phyloP scores from a whole-genome alignment of 257 asterid species.

The Nicotiana knightiana region DNA sequence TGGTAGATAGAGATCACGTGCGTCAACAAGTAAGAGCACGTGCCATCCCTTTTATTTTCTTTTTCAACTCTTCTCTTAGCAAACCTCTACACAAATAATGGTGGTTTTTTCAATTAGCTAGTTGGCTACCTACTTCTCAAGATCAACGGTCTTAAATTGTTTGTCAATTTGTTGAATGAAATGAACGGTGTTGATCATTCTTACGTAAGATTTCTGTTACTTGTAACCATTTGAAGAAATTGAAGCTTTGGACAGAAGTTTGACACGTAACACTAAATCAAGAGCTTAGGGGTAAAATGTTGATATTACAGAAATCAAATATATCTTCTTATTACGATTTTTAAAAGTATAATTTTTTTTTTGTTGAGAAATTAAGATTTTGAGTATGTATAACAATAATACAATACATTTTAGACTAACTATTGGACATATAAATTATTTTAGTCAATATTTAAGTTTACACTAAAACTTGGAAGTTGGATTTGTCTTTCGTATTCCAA shows the following conservation, averaged over 20 bases:
- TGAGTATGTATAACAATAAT: too few relatives aligned
- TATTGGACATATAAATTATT: not conserved
- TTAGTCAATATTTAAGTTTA: too few relatives aligned
- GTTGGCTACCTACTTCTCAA: not conserved
- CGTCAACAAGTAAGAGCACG: not conserved
- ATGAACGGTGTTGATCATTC: not conserved
- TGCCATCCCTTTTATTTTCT: not conserved
- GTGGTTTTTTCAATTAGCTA: too few relatives aligned
- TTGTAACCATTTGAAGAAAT: too few relatives aligned
- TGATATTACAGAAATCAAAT: not conserved
- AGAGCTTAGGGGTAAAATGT: not conserved
- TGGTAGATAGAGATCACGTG: constrained; percentile 3
- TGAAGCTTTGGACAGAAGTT: not conserved
- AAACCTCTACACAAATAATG: not conserved
- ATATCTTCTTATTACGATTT: not conserved
- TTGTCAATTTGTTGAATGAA: not conserved
- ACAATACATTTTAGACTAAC: not conserved
- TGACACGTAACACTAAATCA: not conserved
- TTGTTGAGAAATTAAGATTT: not conserved
- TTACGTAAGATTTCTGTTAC: not conserved
- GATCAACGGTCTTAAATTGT: not conserved
- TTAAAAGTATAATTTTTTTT: not conserved
- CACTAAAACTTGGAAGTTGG: not conserved
- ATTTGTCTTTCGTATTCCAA: not conserved
- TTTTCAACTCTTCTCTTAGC: not conserved